Base-by-base conservation (phyloP, 129 eudicot species). In the Glebionis coronaria region DNA sequence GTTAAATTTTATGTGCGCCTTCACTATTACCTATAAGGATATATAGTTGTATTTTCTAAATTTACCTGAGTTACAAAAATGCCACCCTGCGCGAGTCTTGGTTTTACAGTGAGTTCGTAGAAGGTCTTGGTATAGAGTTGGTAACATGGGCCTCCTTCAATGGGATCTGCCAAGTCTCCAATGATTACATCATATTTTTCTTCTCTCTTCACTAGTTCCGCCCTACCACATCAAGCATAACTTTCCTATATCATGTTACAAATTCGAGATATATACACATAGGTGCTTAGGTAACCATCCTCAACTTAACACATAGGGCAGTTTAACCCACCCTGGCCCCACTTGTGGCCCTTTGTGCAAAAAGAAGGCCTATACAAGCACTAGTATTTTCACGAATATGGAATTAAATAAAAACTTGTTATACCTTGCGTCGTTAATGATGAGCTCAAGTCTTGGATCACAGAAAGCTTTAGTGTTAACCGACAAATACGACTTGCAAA, bases 151-250 rank as follows among this genome's bases (percentile, higher is more conserved):
- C 98, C 98, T 49, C 98, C 96, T 83, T 91, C 96, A 67, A 91
- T 91, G 67, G 98, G 99, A 56, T 93, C 99, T 1, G 99, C 99
- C 49, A 93, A 82, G 64, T 93, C 99, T 65, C 99, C 99, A 35
- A 93, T 87, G 31, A 93, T 93, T 5, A 93, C 74, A 29, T 93
- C 99, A 69, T 78, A 93, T 55, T 82, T 89, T 55, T 93, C 99
- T 31, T 84, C 72, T 71, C 95, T 84, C 56, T 78, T 82, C 74
- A 82, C 87, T 49, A 93, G 70, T 56, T 87, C 99, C 76, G 73
- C 88, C 84, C 96, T 92, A 62, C 52, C 10, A 77, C 31, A 5
- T 49, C n/a, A 47, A 47, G 25, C 16, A 9, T 56, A 19, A 19
- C 23, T 0, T 8, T 9, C 14, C 13, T 25, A 13, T 5, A 54